Percentiles rank a stretch among this genome's conserved stretches.
Evolutionary conservation across 768 basidiomycete genomes (phyloP).

Genomic region (Botryobasidium botryosum): DNA sequence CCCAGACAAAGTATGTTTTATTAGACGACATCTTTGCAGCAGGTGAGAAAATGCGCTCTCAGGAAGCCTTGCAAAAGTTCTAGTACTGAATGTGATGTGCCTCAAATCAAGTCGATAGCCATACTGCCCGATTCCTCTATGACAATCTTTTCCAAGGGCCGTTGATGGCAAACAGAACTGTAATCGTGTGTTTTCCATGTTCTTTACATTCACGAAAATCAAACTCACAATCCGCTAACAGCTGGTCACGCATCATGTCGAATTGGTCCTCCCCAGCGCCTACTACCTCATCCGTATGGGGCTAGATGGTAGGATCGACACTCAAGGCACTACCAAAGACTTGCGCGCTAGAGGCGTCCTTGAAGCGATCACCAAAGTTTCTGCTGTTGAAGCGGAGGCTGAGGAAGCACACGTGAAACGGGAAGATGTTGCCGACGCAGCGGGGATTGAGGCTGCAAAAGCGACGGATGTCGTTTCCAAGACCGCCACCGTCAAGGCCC

Average conservation of each 20-base stretch:
- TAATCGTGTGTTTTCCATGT: not conserved
- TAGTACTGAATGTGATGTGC: not conserved
- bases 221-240: conserved; percentile 14
- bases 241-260: conserved; percentile 30
- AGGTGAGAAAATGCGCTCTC: conserved; percentile 1
- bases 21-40: conserved; percentile 23
- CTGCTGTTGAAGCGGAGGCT: conserved; percentile 15
- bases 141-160: conserved; percentile 18
- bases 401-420: conserved; percentile 11
- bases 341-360: conserved; percentile 23
- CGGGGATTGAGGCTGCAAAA: conserved; percentile 15
- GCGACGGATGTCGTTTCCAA: conserved; percentile 10
- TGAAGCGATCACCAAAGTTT: conserved; percentile 20
- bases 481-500: not conserved
- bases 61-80: not conserved
- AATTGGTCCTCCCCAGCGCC: conserved; percentile 25
- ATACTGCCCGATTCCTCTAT: conserved; percentile 18
- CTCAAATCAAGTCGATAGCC: conserved; percentile 15
- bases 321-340: conserved; percentile 23
- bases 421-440: conserved; percentile 7
- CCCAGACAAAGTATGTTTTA: conserved; percentile 20
- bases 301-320: conserved; percentile 28
- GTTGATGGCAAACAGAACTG: conserved; percentile 19
- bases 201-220: conserved; percentile 4
- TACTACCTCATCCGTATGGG: conserved; percentile 25